These are phyloP conservation scores for Silene latifolia DNA, from an alignment of 148 eudicot species.

Conservation along the genomic window DNA sequence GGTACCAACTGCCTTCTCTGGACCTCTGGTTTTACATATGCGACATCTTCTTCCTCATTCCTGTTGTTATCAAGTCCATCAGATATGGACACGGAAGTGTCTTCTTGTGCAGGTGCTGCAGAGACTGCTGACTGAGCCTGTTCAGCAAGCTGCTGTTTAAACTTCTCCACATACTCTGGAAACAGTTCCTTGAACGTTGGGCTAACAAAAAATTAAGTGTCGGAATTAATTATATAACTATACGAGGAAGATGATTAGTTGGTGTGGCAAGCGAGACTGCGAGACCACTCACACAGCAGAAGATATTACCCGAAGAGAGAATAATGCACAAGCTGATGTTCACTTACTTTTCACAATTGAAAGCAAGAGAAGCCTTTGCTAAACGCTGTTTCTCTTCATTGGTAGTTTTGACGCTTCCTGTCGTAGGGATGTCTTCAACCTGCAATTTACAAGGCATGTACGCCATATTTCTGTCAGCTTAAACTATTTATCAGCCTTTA, in stretches of 20 bases:
- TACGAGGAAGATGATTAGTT: too few species aligned
- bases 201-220: slow-evolving; percentile 25
- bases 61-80: slow-evolving; percentile 24
- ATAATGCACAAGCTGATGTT: too few species aligned
- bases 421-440: slow-evolving; percentile 90
- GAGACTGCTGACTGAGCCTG: slow-evolving; percentile 34
- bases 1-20: slow-evolving; percentile 21
- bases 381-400: slow-evolving; percentile 78
- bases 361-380: slow-evolving; percentile 87
- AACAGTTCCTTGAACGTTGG: slow-evolving; percentile 73
- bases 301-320: too few species aligned
- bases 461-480: background rate
- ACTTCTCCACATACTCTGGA: slow-evolving; percentile 87
- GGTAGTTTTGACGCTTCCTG: slow-evolving; percentile 82
- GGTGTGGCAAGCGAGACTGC: too few species aligned
- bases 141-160: slow-evolving; percentile 50
- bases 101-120: slow-evolving; percentile 29
- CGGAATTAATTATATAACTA: too few species aligned
- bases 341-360: slow-evolving; percentile 84
- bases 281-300: too few species aligned
- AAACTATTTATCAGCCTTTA: background rate
- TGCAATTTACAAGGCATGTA: slow-evolving; percentile 29
- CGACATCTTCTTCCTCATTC: slow-evolving; percentile 24
- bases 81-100: slow-evolving; percentile 25
- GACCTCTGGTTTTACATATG: slow-evolving; percentile 34